phyloP scores from a whole-genome alignment of 768 basidiomycete genomes.

The Amanita thiersii region DNA sequence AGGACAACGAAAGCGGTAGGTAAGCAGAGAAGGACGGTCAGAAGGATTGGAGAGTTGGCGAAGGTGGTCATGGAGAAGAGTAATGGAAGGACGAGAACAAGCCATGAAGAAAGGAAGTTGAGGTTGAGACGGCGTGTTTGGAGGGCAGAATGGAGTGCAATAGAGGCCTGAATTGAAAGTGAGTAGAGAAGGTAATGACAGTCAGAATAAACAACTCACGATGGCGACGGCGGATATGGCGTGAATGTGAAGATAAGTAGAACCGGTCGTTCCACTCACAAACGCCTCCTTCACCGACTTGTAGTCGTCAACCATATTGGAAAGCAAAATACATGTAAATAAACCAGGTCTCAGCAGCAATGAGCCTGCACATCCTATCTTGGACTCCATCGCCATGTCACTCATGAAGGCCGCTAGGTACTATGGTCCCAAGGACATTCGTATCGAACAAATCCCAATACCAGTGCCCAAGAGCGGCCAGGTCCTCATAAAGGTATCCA shows the following conservation, averaged over 20 bases:
- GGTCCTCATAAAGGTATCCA: constrained; percentile 34
- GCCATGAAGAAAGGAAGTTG: constrained; percentile 45
- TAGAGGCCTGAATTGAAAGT: constrained; percentile 45
- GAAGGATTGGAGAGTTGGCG: constrained; percentile 44
- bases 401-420: constrained; percentile 37
- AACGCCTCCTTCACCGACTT: constrained; percentile 69
- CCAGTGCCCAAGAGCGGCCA: constrained; percentile 25
- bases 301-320: constrained; percentile 28
- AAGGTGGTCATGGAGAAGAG: constrained; percentile 75
- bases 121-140: constrained; percentile 38
- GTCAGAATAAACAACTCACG: constrained; percentile 23
- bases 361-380: neutral
- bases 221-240: constrained; percentile 47
- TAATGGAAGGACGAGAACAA: constrained; percentile 67
- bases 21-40: constrained; percentile 41
- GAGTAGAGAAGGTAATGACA: neutral
- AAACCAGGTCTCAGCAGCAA: neutral
- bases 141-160: constrained; percentile 59
- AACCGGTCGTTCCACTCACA: constrained; percentile 57
- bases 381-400: neutral
- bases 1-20: constrained; percentile 35
- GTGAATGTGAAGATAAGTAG: constrained; percentile 56
- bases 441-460: constrained; percentile 33
- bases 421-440: constrained; percentile 34
- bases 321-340: constrained; percentile 1